Evolutionary conservation across 495 filamentous ascomycete species (phyloP).

Genomic region (Coniosporium apollinis): DNA sequence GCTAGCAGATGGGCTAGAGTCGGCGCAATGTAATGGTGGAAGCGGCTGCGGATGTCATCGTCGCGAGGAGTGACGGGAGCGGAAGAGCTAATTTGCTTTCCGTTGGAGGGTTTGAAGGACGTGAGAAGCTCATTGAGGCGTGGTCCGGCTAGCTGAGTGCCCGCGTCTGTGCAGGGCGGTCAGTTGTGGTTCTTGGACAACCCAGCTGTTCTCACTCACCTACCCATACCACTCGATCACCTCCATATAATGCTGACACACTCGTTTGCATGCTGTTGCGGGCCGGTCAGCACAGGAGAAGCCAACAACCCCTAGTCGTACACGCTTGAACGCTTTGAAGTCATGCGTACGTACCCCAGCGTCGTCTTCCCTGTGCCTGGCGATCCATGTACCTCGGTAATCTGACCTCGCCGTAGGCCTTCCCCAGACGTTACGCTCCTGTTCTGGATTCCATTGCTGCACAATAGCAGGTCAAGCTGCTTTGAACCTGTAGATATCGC

Average conservation of each 20-base stretch:
- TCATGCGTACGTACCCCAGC: conserved; percentile 57
- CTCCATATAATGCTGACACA: conserved; percentile 42
- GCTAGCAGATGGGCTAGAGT: conserved; percentile 64
- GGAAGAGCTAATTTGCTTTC: too few relatives aligned
- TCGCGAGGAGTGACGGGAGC: conserved; percentile 18
- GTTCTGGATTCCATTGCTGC: conserved; percentile 6
- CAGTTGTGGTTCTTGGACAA: too few relatives aligned
- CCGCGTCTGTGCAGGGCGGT: too few relatives aligned
- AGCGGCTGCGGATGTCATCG: too few relatives aligned
- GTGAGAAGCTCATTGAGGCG: background rate
- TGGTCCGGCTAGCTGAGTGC: conserved; percentile 1
- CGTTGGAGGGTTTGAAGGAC: too few relatives aligned
- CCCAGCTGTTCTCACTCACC: too few relatives aligned
- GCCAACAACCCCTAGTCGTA: too few relatives aligned
- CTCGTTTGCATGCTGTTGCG: conserved; percentile 51
- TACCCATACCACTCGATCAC: conserved; percentile 65
- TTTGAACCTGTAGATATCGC: conserved; percentile 50
- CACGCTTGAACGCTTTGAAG: too few relatives aligned
- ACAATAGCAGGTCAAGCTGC: conserved; percentile 28
- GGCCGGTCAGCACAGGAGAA: too few relatives aligned
- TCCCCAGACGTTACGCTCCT: background rate
- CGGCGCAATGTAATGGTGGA: conserved; percentile 26
- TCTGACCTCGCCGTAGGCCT: conserved; percentile 56
- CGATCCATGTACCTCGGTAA: conserved; percentile 82
- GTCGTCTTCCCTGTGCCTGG: conserved; percentile 78